Percentiles rank a stretch among this genome's conserved stretches.
These are phyloP conservation scores for Aspergillus carbonarius DNA, from an alignment of 2,329 filamentous ascomycete genomes.

Conservation along the genomic window DNA sequence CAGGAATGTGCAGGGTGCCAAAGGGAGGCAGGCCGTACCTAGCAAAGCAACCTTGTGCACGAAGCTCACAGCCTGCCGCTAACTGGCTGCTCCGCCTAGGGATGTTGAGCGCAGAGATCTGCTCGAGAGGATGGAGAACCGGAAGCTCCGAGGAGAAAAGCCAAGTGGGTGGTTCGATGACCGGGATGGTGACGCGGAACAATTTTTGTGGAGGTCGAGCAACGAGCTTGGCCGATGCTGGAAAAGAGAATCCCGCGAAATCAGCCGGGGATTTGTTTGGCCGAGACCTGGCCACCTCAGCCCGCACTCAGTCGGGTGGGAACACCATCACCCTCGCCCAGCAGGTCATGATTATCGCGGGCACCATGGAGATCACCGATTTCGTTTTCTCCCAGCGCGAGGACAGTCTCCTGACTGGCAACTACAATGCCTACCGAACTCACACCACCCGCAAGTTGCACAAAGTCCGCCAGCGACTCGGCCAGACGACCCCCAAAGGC, in stretches of 20 bases:
- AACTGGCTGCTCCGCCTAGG: neutral
- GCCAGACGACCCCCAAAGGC: slow-evolving; percentile 77
- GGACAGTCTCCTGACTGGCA: slow-evolving; percentile 79
- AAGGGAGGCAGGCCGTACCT: slow-evolving; percentile 8
- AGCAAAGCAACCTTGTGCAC: slow-evolving; percentile 8
- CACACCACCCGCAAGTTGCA: slow-evolving; percentile 79
- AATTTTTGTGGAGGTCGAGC: slow-evolving; percentile 20
- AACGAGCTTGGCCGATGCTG: slow-evolving; percentile 23
- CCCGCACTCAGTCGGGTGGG: slow-evolving; percentile 20
- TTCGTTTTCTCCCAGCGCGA: slow-evolving; percentile 78
- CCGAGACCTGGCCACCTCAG: slow-evolving; percentile 30
- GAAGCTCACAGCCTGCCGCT: slow-evolving; percentile 10
- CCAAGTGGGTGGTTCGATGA: neutral
- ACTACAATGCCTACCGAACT: slow-evolving; percentile 80
- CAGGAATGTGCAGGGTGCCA: slow-evolving; percentile 5
- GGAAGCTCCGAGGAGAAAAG: neutral
- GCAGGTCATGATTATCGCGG: slow-evolving; percentile 4
- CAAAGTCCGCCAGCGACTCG: slow-evolving; percentile 80
- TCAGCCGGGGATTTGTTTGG: slow-evolving; percentile 33
- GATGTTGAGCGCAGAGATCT: neutral
- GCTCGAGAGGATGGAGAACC: neutral
- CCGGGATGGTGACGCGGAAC: slow-evolving; percentile 14
- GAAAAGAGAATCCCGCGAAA: slow-evolving; percentile 28
- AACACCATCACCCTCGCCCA: slow-evolving; percentile 1
- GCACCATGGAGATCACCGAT: slow-evolving; percentile 81